Base-by-base conservation (phyloP, 2,329 filamentous ascomycete species). In the Aspergillus ustus region DNA sequence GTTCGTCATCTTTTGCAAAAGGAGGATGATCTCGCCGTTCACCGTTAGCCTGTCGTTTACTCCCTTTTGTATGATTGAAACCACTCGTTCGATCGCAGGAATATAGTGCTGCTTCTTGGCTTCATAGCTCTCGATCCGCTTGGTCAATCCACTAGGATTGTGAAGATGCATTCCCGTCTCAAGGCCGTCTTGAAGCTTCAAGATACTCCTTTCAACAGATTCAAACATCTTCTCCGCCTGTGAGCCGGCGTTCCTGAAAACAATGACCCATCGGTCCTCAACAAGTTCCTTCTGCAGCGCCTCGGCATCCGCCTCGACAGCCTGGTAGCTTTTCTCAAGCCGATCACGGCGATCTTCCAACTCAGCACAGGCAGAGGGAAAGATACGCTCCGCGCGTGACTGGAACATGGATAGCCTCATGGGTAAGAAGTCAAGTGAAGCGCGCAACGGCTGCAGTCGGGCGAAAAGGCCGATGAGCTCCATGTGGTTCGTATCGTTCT, bases 151-250 rank as follows among this genome's bases (percentile, higher is more conserved):
- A 6, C 88, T 81, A 22, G 87, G 87, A 70, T 91, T 92, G 13
- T 89, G 90, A 62, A 92, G 78, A 66, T 95, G 90, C 70, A 90
- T 84, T 7, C 89, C 89, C 11, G 87, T 83, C 61, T 96, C 91
- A 17, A 97, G 82, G 4, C 88, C 89, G 72, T 97, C 92, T 65
- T 86, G 88, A 40, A 99, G 83, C 77, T 96, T 96, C 51, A 83
- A 78, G 61, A 96, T 87, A 73, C 93, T 97, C 66, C 94, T 86
- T 73, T 96, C 91, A 22, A 98, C 92, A 3, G 93, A 97, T 68
- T 97, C 92, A 73, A 92, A 94, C 93, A 99, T 97, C 80, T 97
- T 97, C 68, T 95, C 88, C 4, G 95, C 94, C 77, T 97, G 93
- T 60, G 90, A 86, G 15, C 93, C 93, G 17, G 95, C 95, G 66